Evolutionary conservation across 2,329 filamentous ascomycete species (phyloP), one percentile per base, ranked within the genome.

Genomic region (Akanthomyces muscarius): DNA sequence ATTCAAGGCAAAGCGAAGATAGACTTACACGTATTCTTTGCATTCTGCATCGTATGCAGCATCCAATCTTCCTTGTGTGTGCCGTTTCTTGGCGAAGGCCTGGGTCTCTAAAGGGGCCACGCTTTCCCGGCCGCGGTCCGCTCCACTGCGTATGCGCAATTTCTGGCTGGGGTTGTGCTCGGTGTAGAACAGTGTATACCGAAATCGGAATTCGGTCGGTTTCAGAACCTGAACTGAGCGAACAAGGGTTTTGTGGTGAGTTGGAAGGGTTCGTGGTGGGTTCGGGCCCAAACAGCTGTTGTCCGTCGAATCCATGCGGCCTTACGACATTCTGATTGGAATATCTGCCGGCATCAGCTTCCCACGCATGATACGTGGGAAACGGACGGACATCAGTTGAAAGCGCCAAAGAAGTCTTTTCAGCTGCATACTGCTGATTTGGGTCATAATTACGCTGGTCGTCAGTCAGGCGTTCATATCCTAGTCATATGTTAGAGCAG

Each of bases 41-140:
- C 82, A 86, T 86, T 56, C 83, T 78, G 66, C 85, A 87, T 51
- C 84, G 77, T 63, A 87, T 81, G 68, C 85, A 87, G 23, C 82
- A 85, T 10, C 83, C 84, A 21, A 84, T 81, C 61, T 81, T 82
- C 64, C 85, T 78, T 2, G 84, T 86, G 62, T 81, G 76, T 0
- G 85, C 85, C 0, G 84, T 87, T 66, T 81, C 76, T 65, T 83
- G 77, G 28, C 83, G 79, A 36, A 80, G 75, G 11, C 73, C 73
- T n/a, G 77, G 74, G 58, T 83, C 80, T 64, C 79, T 82, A 71
- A 86, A 87, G 2, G 83, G 84, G 0, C 83, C 83, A 13, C 83
- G 71, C 65, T 76, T 77, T 13, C 74, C 75, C 6, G 48, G 28
- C n/a, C 61, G 54, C 16, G 48, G 54, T 4, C 28, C 48, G 61